Percentiles rank a stretch among this genome's conserved stretches.
These are phyloP conservation scores for Neospermospora avenae DNA, from an alignment of 2,329 filamentous ascomycete genomes.

Conservation along the genomic window DNA sequence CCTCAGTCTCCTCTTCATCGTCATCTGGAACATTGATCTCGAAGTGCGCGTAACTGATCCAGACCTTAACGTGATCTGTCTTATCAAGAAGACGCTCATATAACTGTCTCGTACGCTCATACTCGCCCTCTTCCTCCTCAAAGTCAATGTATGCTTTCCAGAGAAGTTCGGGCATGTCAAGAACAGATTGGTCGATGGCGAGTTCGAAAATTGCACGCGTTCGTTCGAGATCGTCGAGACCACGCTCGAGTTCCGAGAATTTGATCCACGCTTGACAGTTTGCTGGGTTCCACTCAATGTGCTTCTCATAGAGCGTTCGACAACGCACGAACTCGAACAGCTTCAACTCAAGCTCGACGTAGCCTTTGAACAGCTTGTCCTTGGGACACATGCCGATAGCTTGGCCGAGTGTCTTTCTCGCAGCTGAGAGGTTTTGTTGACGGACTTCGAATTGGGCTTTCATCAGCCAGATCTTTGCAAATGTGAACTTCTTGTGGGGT, in stretches of 20 bases:
- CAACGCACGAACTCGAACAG: slow-evolving; percentile 93
- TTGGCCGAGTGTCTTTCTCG: slow-evolving; percentile 84
- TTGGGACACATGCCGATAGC: slow-evolving; percentile 95
- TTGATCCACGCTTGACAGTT: slow-evolving; percentile 96
- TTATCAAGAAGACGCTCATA: slow-evolving; percentile 91
- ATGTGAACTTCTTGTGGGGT: slow-evolving; percentile 95
- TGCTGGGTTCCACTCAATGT: slow-evolving; percentile 84
- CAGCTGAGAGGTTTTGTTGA: slow-evolving; percentile 73
- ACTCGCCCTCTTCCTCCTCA: slow-evolving; percentile 92
- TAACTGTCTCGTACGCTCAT: slow-evolving; percentile 72
- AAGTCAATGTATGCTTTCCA: slow-evolving; percentile 99
- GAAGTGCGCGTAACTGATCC: slow-evolving; percentile 98
- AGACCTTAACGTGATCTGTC: slow-evolving; percentile 99
- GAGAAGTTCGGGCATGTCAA: slow-evolving; percentile 96
- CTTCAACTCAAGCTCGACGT: slow-evolving; percentile 88
- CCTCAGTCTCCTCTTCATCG: slow-evolving; percentile 55
- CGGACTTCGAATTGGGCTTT: slow-evolving; percentile 93
- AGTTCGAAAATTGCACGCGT: slow-evolving; percentile 90
- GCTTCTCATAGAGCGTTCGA: slow-evolving; percentile 88
- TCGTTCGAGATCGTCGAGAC: slow-evolving; percentile 84
- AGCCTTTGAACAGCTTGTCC: slow-evolving; percentile 90
- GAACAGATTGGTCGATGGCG: slow-evolving; percentile 72
- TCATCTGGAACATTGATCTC: slow-evolving; percentile 89
- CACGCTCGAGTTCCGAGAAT: slow-evolving; percentile 89
- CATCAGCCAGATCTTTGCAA: slow-evolving; percentile 92